Base-by-base conservation (phyloP, 2,329 filamentous ascomycete genomes). In the Aureobasidium sp. region DNA sequence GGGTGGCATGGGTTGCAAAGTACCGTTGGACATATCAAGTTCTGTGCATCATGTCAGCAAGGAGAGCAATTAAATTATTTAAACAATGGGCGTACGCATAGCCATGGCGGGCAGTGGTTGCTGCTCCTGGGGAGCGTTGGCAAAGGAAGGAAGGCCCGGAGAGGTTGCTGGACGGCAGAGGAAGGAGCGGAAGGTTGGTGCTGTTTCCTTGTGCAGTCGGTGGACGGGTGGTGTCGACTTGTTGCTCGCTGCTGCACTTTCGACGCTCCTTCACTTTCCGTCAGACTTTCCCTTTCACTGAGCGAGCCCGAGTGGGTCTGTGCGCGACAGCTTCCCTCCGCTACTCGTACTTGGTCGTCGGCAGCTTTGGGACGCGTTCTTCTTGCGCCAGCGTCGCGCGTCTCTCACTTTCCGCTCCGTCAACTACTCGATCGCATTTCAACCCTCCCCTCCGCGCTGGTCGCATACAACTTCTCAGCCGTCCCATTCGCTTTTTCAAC, bases 1-100 rank as follows among this genome's bases (percentile, higher is more conserved):
- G 6, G 31, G 7, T 45, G 15, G 7, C 25, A 9, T 3, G 6
- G 22, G n/a, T 29, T 20, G 56, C 9, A 12, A 66, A 68, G 71
- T 89, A 93, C 89, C 89, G 76, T 92, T 90, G 66, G 87, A 88
- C 78, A 92, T 80, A 80, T 93, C 89, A 74, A 93, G 81, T 80
- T 93, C 89, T 92, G 72, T 47, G 67, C 55, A 36, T 37, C 47
- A 60, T 47, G 64, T 70, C 68, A 68, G 69, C 63, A 64, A 71
- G 51, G 74, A 69, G 29, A 12, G 31, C 41, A 34, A 47, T 37
- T 36, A 48, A 39, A 47, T 58, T 66, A 59, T 65, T 57, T 51
- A 41, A 25, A 61, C 20, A 58, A 53, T 61, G 52, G 51, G 76
- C 82, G 66, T 79, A 85, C 83, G 83, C 80, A 85, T 80, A 66